phyloP scores from a whole-genome alignment of 2,329 filamentous ascomycete genomes.

The Phialophora verrucosa region DNA sequence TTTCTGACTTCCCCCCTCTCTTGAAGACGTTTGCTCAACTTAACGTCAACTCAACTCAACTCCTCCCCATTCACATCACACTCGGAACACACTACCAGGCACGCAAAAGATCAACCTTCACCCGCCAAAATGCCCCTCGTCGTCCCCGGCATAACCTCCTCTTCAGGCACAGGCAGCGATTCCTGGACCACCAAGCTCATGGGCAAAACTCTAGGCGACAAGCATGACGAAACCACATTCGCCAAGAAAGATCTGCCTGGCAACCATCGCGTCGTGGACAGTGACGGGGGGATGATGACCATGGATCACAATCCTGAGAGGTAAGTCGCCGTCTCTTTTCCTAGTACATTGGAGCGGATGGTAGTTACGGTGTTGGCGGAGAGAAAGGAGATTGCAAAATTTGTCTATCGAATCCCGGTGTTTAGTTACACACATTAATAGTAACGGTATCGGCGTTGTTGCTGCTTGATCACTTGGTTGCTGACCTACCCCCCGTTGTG shows the following conservation, averaged over 20 bases:
- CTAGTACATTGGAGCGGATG: not conserved
- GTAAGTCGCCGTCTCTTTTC: constrained; percentile 40
- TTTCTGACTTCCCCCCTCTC: too few species aligned
- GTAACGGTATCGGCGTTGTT: too few species aligned
- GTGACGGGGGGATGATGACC: constrained; percentile 45
- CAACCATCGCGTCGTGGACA: constrained; percentile 50
- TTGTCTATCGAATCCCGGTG: too few species aligned
- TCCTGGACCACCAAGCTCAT: constrained; percentile 53
- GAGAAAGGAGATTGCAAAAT: too few species aligned
- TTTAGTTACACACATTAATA: too few species aligned
- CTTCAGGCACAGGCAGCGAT: constrained; percentile 19
- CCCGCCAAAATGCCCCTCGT: constrained; percentile 51
- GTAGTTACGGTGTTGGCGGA: too few species aligned
- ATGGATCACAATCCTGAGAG: constrained; percentile 52
- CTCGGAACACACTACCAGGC: too few species aligned
- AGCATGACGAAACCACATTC: constrained; percentile 46
- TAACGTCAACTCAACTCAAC: too few species aligned
- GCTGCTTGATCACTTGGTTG: too few species aligned
- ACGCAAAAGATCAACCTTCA: too few species aligned
- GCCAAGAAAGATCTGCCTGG: constrained; percentile 54
- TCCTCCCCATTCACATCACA: too few species aligned
- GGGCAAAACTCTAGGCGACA: constrained; percentile 53
- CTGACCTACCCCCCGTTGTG: not conserved
- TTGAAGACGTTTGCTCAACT: not conserved
- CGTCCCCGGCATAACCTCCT: constrained; percentile 50